Evolutionary conservation across 1,284 basidiomycete genomes (phyloP), one percentile per base, ranked within the genome.

Genomic region (Papiliotrema terrestris): DNA sequence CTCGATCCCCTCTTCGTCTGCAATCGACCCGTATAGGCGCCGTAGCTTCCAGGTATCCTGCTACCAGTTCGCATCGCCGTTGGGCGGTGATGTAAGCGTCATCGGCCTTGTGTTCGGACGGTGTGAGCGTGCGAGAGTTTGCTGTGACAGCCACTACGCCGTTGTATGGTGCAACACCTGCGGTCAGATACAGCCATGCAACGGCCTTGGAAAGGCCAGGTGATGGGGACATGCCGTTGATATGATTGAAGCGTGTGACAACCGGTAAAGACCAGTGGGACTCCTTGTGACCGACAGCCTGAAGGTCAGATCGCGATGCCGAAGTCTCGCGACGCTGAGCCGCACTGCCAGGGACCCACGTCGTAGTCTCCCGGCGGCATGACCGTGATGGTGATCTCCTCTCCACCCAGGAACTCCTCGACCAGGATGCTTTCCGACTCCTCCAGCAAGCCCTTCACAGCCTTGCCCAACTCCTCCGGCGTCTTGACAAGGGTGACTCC

Each of bases 331-430:
- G 23, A 41, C 1, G 3, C 43, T 17, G 37, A 26, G 36, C n/a
- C n/a, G n/a, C n/a, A n/a, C n/a, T n/a, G n/a, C n/a, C n/a, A n/a
- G n/a, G 4, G 26, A 55, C 62, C 46, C 43, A 66, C 67, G 8
- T 57, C 52, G 48, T 64, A 72, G 2, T 63, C 54, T 3, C 68
- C 70, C 5, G 70, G 66, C 22, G 70, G 68, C 64, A 72, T 64
- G 38, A 72, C 61, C 0, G 70, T 65, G 17, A 70, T 58, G 3
- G 70, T 72, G 48, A 69, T 63, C 45, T 72, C 70, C 51, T 72
- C 68, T 2, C 61, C 68, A 1, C 42, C 49, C 23, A 61, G 52
- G 47, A 62, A 72, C 51, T 62, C 60, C 63, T 69, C 66, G 17
- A 62, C 45, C 23, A 69, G 50, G 15, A 68, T 52, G 26, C 57